Conservation (phyloP, 768 basidiomycete species). For the Pisolithus tinctorius region DNA sequence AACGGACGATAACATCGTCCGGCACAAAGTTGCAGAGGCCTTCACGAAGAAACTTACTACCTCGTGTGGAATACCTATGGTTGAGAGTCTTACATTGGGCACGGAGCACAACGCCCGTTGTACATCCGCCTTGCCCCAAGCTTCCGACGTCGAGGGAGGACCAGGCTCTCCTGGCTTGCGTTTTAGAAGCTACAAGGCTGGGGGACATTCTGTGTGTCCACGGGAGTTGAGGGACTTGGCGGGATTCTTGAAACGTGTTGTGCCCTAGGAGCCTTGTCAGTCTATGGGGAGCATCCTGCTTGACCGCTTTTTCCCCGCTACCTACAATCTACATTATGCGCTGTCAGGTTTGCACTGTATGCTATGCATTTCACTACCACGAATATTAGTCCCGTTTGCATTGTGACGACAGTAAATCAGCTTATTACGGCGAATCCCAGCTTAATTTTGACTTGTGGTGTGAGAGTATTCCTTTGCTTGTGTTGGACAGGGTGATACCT, state of each 20-base stretch:
- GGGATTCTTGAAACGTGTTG: slow-evolving; percentile 57
- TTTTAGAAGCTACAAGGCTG: slow-evolving; percentile 60
- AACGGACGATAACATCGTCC: slow-evolving; percentile 66
- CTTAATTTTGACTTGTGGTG: not conserved
- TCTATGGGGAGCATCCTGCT: not conserved
- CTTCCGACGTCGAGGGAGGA: slow-evolving; percentile 13
- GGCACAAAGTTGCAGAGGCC: slow-evolving; percentile 41
- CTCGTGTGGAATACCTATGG: slow-evolving; percentile 41
- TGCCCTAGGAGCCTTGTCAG: slow-evolving; percentile 27
- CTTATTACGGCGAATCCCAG: not conserved
- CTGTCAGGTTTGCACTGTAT: not conserved
- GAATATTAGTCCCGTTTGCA: too few species aligned
- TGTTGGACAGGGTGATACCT: not conserved
- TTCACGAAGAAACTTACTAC: slow-evolving; percentile 54
- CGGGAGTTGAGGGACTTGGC: slow-evolving; percentile 67
- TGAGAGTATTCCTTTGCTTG: not conserved
- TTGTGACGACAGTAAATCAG: not conserved
- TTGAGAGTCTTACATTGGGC: slow-evolving; percentile 30
- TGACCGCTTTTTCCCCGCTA: not conserved
- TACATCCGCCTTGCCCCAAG: slow-evolving; percentile 3
- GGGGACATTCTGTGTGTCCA: slow-evolving; percentile 59
- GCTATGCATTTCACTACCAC: not conserved
- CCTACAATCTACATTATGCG: not conserved
- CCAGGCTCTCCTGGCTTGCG: slow-evolving; percentile 42
- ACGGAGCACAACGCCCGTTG: slow-evolving; percentile 13